Percentiles rank a stretch among this genome's conserved stretches.
Conservation (phyloP, 2,329 filamentous ascomycete genomes). For the Aspergillus pseudoterreus region DNA sequence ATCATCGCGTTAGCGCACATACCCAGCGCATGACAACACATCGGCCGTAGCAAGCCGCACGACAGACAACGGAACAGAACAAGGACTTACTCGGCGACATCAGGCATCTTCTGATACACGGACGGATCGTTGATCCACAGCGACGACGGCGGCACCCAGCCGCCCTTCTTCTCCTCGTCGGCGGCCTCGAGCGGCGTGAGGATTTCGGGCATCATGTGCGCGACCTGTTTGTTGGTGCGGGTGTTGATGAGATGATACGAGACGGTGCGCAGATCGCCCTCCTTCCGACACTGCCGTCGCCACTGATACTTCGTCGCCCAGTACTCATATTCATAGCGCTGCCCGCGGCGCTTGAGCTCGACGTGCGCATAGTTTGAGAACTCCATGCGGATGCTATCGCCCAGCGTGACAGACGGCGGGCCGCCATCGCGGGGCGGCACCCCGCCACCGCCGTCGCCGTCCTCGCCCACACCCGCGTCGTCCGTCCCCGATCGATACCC, state of each 20-base stretch:
- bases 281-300: conserved; percentile 69
- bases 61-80: conserved; percentile 1
- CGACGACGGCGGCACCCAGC: conserved; percentile 85
- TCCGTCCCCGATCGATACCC: conserved; percentile 51
- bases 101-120: conserved; percentile 66
- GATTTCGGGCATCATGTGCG: conserved; percentile 79
- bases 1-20: not conserved
- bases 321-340: conserved; percentile 88
- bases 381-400: conserved; percentile 81
- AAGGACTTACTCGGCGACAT: conserved; percentile 77
- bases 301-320: conserved; percentile 85
- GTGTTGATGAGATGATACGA: conserved; percentile 77
- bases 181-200: conserved; percentile 66
- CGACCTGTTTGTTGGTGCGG: conserved; percentile 62
- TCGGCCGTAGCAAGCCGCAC: conserved; percentile 5
- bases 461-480: conserved; percentile 32
- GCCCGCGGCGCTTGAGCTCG: conserved; percentile 71
- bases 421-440: conserved; percentile 9
- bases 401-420: conserved; percentile 46
- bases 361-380: conserved; percentile 97
- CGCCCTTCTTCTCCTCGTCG: conserved; percentile 72
- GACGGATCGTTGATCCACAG: conserved; percentile 81
- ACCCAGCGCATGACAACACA: not conserved
- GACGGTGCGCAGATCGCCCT: conserved; percentile 59
- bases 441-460: conserved; percentile 7